Evolutionary conservation across 371 early-diverging fungal genomes (phyloP).

Genomic region (Mortierella polycephala): DNA sequence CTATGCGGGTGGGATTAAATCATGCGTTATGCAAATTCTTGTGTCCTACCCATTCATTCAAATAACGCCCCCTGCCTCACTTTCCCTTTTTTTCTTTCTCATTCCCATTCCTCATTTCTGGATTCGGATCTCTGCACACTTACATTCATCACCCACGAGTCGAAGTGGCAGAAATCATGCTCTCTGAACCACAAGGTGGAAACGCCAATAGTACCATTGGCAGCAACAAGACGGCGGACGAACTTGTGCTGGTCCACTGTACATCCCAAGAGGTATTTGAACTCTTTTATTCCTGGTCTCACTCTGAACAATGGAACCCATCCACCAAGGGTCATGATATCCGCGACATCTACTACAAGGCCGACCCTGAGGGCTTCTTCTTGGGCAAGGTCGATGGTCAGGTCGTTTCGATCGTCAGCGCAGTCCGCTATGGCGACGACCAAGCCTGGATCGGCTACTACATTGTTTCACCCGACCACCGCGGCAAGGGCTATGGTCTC

Average conservation of each 20-base stretch:
- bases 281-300: slow-evolving; percentile 26
- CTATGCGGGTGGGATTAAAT: too few relatives aligned
- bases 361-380: slow-evolving; percentile 37
- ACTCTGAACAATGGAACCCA: slow-evolving; percentile 50
- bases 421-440: slow-evolving; percentile 34
- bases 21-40: too few relatives aligned
- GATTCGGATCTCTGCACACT: too few relatives aligned
- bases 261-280: slow-evolving; percentile 16
- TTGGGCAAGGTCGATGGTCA: slow-evolving; percentile 13
- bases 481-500: slow-evolving; percentile 48
- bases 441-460: slow-evolving; percentile 53
- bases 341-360: slow-evolving; percentile 15
- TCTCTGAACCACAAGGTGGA: too few relatives aligned
- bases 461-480: slow-evolving; percentile 27
- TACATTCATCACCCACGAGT: too few relatives aligned
- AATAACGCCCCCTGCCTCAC: too few relatives aligned
- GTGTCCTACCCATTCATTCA: too few relatives aligned
- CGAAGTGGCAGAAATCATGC: too few relatives aligned
- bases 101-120: too few relatives aligned
- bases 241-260: not conserved
- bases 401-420: slow-evolving; percentile 29
- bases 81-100: too few relatives aligned
- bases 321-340: slow-evolving; percentile 26
- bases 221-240: not conserved
- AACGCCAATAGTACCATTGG: too few relatives aligned